Percentiles rank a stretch among this genome's conserved stretches.
These are phyloP conservation scores for Phytophthora constricta DNA, from an alignment of 352 stramenopile genomes.

Conservation along the genomic window DNA sequence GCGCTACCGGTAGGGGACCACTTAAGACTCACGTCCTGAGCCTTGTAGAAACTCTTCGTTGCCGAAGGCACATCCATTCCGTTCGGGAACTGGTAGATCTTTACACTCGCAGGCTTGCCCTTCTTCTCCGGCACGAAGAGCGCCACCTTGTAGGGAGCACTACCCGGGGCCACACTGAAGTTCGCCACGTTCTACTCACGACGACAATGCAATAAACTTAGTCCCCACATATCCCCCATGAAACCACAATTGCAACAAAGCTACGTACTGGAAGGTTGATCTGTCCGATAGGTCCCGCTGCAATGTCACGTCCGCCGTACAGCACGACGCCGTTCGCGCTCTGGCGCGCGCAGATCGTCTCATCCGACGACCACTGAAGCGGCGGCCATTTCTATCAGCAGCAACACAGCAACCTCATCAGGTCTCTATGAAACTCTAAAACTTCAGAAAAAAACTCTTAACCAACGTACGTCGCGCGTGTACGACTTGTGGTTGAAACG, in stretches of 20 bases:
- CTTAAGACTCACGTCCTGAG: slow-evolving; percentile 89
- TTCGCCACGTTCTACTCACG: slow-evolving; percentile 66
- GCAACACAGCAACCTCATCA: slow-evolving; percentile 6
- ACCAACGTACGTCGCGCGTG: slow-evolving; percentile 74
- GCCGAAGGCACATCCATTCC: slow-evolving; percentile 66
- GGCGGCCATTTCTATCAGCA: slow-evolving; percentile 83
- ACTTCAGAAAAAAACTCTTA: no score
- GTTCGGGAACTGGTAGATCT: slow-evolving; percentile 83
- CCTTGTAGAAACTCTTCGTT: slow-evolving; percentile 92
- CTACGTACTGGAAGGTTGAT: slow-evolving; percentile 71
- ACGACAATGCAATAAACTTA: no score
- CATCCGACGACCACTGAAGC: slow-evolving; percentile 91
- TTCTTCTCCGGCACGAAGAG: slow-evolving; percentile 91
- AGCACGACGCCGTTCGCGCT: slow-evolving; percentile 80
- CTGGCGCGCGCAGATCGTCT: slow-evolving; percentile 84
- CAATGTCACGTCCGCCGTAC: slow-evolving; percentile 76
- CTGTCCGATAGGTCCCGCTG: slow-evolving; percentile 62
- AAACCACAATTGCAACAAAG: neutral
- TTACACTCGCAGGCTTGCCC: slow-evolving; percentile 86
- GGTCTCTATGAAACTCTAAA: no score
- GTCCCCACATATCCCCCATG: no score
- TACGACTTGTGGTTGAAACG: slow-evolving; percentile 90
- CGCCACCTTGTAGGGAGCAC: slow-evolving; percentile 84
- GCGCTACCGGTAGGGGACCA: slow-evolving; percentile 89
- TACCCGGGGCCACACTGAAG: slow-evolving; percentile 86